Conservation (phyloP, 768 basidiomycete genomes). For the Artomyces pyxidatus region DNA sequence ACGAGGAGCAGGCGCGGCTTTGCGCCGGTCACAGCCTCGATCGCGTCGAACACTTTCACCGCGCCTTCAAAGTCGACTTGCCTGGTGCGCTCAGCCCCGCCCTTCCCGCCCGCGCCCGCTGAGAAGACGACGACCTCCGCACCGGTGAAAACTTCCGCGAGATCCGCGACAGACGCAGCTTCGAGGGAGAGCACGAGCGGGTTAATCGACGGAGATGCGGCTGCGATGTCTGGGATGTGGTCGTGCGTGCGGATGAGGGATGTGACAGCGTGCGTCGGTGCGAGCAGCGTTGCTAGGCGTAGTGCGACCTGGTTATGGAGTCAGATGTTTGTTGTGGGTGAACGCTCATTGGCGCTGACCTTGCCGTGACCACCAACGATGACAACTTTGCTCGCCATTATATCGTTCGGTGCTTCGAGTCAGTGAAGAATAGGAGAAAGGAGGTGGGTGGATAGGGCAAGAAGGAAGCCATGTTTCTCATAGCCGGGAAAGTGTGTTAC, state of each 20-base stretch:
- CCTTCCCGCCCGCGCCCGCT: constrained; percentile 50
- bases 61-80: constrained; percentile 57
- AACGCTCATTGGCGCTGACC: constrained; percentile 18
- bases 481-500: no score
- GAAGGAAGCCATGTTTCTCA: no score
- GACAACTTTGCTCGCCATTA: constrained; percentile 28
- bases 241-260: constrained; percentile 46
- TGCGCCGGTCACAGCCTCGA: constrained; percentile 40
- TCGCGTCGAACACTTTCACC: constrained; percentile 61
- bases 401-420: no score
- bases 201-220: constrained; percentile 27
- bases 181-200: constrained; percentile 54
- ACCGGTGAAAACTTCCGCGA: constrained; percentile 36
- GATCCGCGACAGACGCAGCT: constrained; percentile 35
- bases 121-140: constrained; percentile 31
- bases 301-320: constrained; percentile 32
- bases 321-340: neutral
- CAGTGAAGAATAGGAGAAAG: no score
- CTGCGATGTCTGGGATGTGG: constrained; percentile 40
- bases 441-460: no score
- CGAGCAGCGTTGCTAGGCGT: constrained; percentile 43
- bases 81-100: constrained; percentile 44
- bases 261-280: constrained; percentile 33
- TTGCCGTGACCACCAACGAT: constrained; percentile 50
- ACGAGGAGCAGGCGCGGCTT: constrained; percentile 51